phyloP scores from a whole-genome alignment of 1,284 basidiomycete species.

The Heliocybe sulcata region DNA sequence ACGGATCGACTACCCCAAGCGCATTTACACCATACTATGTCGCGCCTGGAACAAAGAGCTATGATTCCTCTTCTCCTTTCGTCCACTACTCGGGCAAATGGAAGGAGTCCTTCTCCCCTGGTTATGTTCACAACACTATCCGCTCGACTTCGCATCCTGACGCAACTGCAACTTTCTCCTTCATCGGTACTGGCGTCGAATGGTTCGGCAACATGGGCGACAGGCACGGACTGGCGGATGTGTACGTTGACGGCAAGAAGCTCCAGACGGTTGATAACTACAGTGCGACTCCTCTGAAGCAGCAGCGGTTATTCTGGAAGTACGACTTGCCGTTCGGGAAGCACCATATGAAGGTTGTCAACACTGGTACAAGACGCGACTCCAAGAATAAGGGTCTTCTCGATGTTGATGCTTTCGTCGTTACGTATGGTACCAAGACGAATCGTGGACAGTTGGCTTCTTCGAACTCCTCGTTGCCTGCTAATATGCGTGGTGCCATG shows the following conservation, averaged over 20 bases:
- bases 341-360: constrained; percentile 60
- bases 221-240: constrained; percentile 44
- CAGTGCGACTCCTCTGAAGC: constrained; percentile 29
- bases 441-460: background rate
- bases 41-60: constrained; percentile 61
- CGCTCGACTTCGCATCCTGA: constrained; percentile 39
- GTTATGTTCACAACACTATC: constrained; percentile 43
- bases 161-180: constrained; percentile 50
- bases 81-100: constrained; percentile 55
- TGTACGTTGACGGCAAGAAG: constrained; percentile 52
- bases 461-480: background rate
- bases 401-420: constrained; percentile 62
- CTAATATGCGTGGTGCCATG: background rate
- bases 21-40: constrained; percentile 63
- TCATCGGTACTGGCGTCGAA: constrained; percentile 67
- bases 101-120: constrained; percentile 41
- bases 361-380: constrained; percentile 36
- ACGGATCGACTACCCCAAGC: constrained; percentile 37
- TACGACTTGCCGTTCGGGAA: constrained; percentile 42
- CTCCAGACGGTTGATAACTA: constrained; percentile 39
- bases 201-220: constrained; percentile 62
- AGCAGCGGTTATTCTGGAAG: constrained; percentile 61
- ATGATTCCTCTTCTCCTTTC: constrained; percentile 58
- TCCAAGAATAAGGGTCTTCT: constrained; percentile 28
- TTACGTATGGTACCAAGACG: constrained; percentile 32